Conservation (phyloP, 805 yeast genomes). For the Pichia manshurica region DNA sequence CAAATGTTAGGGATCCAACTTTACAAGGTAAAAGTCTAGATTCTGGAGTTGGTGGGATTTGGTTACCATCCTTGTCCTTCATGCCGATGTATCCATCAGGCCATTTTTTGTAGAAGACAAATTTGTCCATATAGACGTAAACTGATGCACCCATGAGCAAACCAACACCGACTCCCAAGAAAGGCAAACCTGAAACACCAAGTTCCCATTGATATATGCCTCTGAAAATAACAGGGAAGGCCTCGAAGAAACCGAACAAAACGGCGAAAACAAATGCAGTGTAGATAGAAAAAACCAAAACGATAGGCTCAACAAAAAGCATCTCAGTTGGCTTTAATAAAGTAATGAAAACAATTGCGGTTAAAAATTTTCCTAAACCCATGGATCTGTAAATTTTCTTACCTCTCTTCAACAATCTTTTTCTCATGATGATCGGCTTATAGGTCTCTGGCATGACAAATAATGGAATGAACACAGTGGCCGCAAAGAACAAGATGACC, state of each 20-base stretch:
- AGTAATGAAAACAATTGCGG: conserved; percentile 43
- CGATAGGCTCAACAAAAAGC: conserved; percentile 72
- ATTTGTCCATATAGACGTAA: conserved; percentile 46
- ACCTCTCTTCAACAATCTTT: conserved; percentile 58
- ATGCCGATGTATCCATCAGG: conserved; percentile 55
- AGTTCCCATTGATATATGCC: conserved; percentile 54
- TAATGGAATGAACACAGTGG: conserved; percentile 43
- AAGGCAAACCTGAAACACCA: conserved; percentile 65
- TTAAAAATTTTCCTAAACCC: conserved; percentile 35
- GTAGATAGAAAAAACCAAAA: conserved; percentile 60
- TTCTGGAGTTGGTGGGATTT: conserved; percentile 55
- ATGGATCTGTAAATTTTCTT: conserved; percentile 37
- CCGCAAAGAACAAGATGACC: conserved; percentile 67
- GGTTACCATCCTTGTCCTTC: conserved; percentile 53
- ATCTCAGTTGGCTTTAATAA: conserved; percentile 60
- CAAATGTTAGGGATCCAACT: conserved; percentile 61
- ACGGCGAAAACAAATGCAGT: conserved; percentile 74
- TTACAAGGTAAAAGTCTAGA: conserved; percentile 53
- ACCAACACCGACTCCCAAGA: conserved; percentile 69
- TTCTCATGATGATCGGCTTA: conserved; percentile 55
- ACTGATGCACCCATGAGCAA: conserved; percentile 48
- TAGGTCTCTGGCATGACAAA: conserved; percentile 62
- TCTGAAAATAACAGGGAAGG: conserved; percentile 67
- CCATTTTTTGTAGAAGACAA: conserved; percentile 47
- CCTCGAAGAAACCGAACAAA: conserved; percentile 73